Percentiles rank a stretch among this genome's conserved stretches.
Conservation (phyloP, 345 rosid genomes). For the Reutealis trisperma region DNA sequence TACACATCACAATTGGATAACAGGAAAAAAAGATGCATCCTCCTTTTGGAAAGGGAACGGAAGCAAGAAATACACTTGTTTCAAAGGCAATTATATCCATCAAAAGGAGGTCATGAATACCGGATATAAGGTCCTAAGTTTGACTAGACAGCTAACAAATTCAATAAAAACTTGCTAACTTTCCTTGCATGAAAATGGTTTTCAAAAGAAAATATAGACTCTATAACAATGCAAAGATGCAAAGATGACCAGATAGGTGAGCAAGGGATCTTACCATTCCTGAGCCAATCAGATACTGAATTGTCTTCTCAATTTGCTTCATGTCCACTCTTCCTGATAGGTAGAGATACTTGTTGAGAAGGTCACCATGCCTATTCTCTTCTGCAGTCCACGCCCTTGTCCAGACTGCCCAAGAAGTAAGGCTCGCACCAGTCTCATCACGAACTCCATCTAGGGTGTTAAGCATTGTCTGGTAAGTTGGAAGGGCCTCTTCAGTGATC, state of each 20-base stretch:
- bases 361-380: constrained; percentile 70
- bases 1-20: too few species aligned
- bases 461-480: constrained; percentile 33
- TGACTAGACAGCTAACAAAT: background rate
- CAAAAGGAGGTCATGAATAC: background rate
- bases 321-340: constrained; percentile 62
- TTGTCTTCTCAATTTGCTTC: constrained; percentile 64
- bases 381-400: constrained; percentile 68
- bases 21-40: background rate
- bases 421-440: constrained; percentile 36
- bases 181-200: background rate
- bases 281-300: constrained; percentile 62
- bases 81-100: background rate
- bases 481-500: constrained; percentile 35
- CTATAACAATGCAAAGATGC: background rate
- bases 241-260: background rate
- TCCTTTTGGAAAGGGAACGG: background rate
- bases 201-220: background rate
- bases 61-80: background rate
- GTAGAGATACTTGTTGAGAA: constrained; percentile 64
- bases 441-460: constrained; percentile 24
- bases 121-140: background rate
- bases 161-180: background rate
- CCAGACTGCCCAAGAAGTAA: constrained; percentile 61
- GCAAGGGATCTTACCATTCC: constrained; percentile 57